Base-by-base conservation (phyloP, 768 basidiomycete genomes). In the Boletus reticuloceps region DNA sequence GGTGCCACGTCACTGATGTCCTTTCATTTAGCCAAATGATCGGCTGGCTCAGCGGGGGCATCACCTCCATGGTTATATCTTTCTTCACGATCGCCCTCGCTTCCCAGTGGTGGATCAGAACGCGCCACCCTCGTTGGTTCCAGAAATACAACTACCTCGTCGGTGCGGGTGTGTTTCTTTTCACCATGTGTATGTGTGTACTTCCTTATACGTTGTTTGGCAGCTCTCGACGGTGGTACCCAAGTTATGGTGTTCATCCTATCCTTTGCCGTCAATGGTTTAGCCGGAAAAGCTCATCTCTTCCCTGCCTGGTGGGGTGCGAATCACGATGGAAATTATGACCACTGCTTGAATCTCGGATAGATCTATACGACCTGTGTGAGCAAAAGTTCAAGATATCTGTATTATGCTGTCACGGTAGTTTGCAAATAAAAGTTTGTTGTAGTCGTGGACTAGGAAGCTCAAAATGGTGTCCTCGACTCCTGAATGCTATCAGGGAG, bases 221-320 rank as follows among this genome's bases (percentile, higher is more conserved):
- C 55, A 63, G 71, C 66, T 16, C 74, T 79, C n/a, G 71, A 74
- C 42, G 70, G 72, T 17, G 76, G 73, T 14, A 67, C 69, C 1
- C 74, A 82, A 63, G 79, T 83, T 19, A 81, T 82, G 78, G 75
- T 80, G n/a, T 81, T 82, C 61, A 74, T 82, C 31, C 65, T 79
- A 12, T 79, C 82, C 0, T 76, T 75, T 54, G 72, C 79, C 0
- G 79, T 83, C 0, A 76, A 77, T 50, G 83, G 83, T 19, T 81
- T 77, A 4, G 72, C 77, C 3, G 81, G 82, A 12, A 62, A 67
- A 0, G 62, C 79, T 1, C 77, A 81, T 59, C 58, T 78, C 22
- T 82, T 82, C 70, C 79, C 82, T n/a, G 58, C 73, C 50, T 82
- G 82, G 82, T 82, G 80, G 82, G 80, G 80, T 17, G 81, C 80